Base-by-base conservation (phyloP, 2,329 filamentous ascomycete species). In the Fusarium praegraminearum region DNA sequence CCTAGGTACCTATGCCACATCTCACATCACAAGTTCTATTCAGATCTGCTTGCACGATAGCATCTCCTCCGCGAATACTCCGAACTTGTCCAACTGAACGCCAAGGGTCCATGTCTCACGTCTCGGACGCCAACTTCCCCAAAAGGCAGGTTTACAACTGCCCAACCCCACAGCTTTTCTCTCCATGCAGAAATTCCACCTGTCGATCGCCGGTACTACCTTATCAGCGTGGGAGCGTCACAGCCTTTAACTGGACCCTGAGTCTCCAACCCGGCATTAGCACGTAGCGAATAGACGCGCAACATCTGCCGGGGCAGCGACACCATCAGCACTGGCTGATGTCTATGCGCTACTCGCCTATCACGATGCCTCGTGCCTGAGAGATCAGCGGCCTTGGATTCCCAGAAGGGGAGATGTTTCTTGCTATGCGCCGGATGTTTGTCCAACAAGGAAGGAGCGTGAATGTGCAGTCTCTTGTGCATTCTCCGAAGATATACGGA, bases 381-480 rank as follows among this genome's bases (percentile, higher is more conserved):
- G 40, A 44, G 68, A 71, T 70, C 55, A 53, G 41, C 67, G 51
- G 57, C 45, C 10, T 33, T 50, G 43, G 18, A 54, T 65, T 22
- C 63, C 55, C 40, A 69, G 49, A 71, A 35, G 35, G 33, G 68
- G 57, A 28, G 43, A 49, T 18, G 28, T n/a, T 12, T 49, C 35
- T 22, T 67, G 33, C 51, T 53, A 52, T 59, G 51, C 62, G 35
- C 47, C 58, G 63, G 60, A 24, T 40, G 30, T 11, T 57, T 22
- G 45, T 71, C 60, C 44, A 71, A 71, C 33, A 49, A 64, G 67
- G 67, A 70, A 70, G 67, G 67, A 68, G 67, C 26, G 47, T 36
- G 53, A n/a, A 47, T 44, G 28, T 30, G 20, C 13, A 50, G 44
- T 22, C 30, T 49, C 18, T 36, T 28, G 56, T 35, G 58, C 28